Percentiles rank a stretch among this genome's conserved stretches.
These are phyloP conservation scores for Pyrenula aspistea DNA, from an alignment of 495 filamentous ascomycete genomes.

Conservation along the genomic window DNA sequence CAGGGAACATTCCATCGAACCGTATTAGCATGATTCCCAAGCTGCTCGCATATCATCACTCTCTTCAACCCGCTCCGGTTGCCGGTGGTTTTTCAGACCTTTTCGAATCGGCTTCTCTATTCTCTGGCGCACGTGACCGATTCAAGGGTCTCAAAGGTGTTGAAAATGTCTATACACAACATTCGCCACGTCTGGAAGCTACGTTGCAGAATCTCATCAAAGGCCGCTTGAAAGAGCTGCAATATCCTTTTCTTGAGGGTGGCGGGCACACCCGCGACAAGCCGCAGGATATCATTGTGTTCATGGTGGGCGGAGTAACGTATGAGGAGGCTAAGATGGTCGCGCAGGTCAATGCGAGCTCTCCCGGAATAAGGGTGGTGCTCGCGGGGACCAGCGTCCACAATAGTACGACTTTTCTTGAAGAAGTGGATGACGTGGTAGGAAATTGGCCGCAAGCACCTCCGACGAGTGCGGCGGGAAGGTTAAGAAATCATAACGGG, in stretches of 20 bases:
- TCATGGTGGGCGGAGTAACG: constrained; percentile 84
- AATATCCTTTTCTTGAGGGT: constrained; percentile 88
- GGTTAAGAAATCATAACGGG: constrained; percentile 52
- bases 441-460: constrained; percentile 66
- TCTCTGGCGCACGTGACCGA: constrained; percentile 75
- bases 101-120: constrained; percentile 85
- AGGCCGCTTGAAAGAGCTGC: constrained; percentile 67
- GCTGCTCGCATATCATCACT: constrained; percentile 70
- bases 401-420: constrained; percentile 77
- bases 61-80: constrained; percentile 59
- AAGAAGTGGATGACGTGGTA: constrained; percentile 74
- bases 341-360: constrained; percentile 80
- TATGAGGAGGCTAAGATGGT: constrained; percentile 96
- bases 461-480: constrained; percentile 56
- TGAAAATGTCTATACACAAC: constrained; percentile 97
- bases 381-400: constrained; percentile 75
- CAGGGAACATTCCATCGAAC: constrained; percentile 59
- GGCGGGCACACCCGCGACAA: constrained; percentile 77
- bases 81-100: constrained; percentile 73
- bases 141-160: constrained; percentile 95
- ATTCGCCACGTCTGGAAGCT: constrained; percentile 76
- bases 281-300: constrained; percentile 90
- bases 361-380: constrained; percentile 78
- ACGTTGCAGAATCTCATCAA: constrained; percentile 89
- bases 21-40: constrained; percentile 63